These are phyloP conservation scores for Candida ficus DNA, from an alignment of 805 yeast genomes.

Conservation along the genomic window DNA sequence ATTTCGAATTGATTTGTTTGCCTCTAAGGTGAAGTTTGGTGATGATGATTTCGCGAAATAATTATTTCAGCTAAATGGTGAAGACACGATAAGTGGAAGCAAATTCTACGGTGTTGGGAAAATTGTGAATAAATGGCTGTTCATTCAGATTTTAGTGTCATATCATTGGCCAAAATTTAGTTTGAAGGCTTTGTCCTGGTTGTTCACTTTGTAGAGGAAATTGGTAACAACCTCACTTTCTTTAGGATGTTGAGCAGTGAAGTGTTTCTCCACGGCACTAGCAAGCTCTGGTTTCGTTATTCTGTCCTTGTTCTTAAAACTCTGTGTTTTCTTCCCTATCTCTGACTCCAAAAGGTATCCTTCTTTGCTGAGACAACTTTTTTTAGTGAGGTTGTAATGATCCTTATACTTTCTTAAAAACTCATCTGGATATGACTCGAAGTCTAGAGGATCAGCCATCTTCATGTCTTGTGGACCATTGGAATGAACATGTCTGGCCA, in stretches of 20 bases:
- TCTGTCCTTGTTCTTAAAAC: constrained; percentile 36
- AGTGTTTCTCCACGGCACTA: constrained; percentile 60
- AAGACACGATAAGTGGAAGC: too few relatives aligned
- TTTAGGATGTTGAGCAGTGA: constrained; percentile 50
- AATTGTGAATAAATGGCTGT: too few relatives aligned
- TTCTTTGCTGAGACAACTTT: constrained; percentile 57
- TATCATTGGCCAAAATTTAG: constrained; percentile 27
- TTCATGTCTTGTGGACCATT: constrained; percentile 64
- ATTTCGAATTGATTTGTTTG: not conserved
- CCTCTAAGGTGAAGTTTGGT: not conserved
- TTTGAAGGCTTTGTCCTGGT: constrained; percentile 48
- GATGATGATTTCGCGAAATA: not conserved
- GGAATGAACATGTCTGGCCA: constrained; percentile 64
- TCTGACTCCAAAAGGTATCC: constrained; percentile 69
- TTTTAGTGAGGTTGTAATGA: constrained; percentile 49
- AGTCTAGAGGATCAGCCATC: constrained; percentile 59
- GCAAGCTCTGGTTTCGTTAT: constrained; percentile 59
- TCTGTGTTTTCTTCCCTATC: constrained; percentile 65
- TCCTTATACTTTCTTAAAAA: constrained; percentile 68
- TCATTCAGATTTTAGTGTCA: too few relatives aligned
- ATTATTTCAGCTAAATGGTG: not conserved
- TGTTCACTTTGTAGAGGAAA: constrained; percentile 79
- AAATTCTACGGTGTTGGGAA: too few relatives aligned
- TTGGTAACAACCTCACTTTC: constrained; percentile 87
- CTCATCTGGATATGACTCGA: constrained; percentile 53